Evolutionary conservation across 2,329 filamentous ascomycete species (phyloP), one percentile per base, ranked within the genome.

Genomic region (Fusarium odoratissimum): DNA sequence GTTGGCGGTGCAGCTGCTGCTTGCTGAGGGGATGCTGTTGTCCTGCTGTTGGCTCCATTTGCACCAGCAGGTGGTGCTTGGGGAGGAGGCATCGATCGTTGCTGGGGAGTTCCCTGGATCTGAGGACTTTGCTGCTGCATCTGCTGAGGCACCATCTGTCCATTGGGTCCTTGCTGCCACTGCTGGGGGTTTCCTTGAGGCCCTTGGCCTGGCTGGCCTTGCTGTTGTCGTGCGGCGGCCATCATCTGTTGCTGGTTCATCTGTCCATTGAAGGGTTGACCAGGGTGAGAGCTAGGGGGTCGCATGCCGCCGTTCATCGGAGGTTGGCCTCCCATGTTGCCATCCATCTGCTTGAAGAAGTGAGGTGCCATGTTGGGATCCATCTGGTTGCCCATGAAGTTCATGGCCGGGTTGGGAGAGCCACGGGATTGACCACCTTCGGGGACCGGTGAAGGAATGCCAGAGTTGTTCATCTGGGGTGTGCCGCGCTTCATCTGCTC

Each of bases 401-500:
- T 88, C 84, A 90, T 88, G 57, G 84, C 85, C 21, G 87, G 84
- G 82, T 86, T 90, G 55, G 91, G 91, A 64, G 91, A 93, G 81
- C 86, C 89, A 76, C 87, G 88, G 66, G 89, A 93, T 84, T 88
- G 91, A 19, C 84, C 86, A 35, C 90, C 91, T 78, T 93, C 93
- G 6, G 91, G 91, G 69, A 93, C 86, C 12, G 91, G 92, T 30
- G 91, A 94, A 30, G 92, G 91, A 72, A 94, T 90, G 62, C 88
- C 90, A 41, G 88, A 88, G 64, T 89, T 89, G 76, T 89, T 89
- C 87, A 94, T 91, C 81, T 93, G 92, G 31, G 92, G 92, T 31
- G 91, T 93, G 55, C 90, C 90, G 56, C 93, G 91, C 86, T 93
- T 94, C 87, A 94, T 94, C 82, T 93, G 91, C 69, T 95, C 93